Conservation (phyloP, 768 basidiomycete species). For the Ramaria sp. region DNA sequence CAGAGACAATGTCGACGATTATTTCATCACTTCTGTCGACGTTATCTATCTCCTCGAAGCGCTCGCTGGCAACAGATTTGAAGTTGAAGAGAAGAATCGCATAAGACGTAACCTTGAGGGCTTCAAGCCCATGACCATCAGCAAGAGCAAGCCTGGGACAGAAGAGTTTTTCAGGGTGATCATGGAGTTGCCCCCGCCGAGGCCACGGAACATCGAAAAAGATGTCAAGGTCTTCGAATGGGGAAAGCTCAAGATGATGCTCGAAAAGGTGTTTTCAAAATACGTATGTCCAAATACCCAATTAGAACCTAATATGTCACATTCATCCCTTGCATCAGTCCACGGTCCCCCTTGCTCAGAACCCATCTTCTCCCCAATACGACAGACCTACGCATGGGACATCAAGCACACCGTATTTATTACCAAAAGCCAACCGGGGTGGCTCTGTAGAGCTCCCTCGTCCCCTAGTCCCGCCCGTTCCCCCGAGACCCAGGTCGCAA, state of each 20-base stretch:
- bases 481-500: too few species aligned
- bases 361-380: background rate
- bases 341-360: background rate
- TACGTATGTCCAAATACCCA: constrained; percentile 42
- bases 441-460: too few species aligned
- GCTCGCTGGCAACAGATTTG: constrained; percentile 62
- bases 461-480: too few species aligned
- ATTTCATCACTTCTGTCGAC: constrained; percentile 91
- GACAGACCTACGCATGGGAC: too few species aligned
- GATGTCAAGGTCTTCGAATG: constrained; percentile 85
- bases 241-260: constrained; percentile 55
- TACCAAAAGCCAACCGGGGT: too few species aligned
- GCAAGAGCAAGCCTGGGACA: constrained; percentile 70
- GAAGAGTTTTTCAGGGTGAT: constrained; percentile 90
- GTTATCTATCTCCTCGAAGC: constrained; percentile 89
- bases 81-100: constrained; percentile 93
- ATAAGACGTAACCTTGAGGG: constrained; percentile 92
- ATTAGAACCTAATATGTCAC: background rate
- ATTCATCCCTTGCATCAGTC: background rate
- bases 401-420: too few species aligned
- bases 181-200: constrained; percentile 92
- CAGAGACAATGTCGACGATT: constrained; percentile 63
- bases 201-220: constrained; percentile 95
- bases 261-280: constrained; percentile 77
- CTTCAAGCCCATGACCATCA: constrained; percentile 81